phyloP scores from a whole-genome alignment of 495 filamentous ascomycete species.

The Penicillium roqueforti region DNA sequence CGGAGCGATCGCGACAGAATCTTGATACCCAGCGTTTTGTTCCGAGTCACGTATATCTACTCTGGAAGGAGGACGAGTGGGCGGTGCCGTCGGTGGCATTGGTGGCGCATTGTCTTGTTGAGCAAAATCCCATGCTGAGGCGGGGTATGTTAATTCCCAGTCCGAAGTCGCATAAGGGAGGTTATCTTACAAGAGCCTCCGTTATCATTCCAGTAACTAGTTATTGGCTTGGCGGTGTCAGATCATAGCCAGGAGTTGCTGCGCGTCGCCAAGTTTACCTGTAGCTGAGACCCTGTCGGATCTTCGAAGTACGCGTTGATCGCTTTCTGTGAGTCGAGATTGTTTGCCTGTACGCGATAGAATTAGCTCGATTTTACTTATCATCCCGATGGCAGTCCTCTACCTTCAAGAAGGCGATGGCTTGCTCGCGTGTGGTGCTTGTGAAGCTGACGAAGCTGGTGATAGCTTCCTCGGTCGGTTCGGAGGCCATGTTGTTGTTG shows the following conservation, averaged over 20 bases:
- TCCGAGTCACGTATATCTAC: conserved; percentile 44
- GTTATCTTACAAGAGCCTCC: conserved; percentile 18
- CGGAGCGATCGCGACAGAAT: conserved; percentile 5
- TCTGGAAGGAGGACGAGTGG: conserved; percentile 67
- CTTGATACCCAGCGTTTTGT: conserved; percentile 11
- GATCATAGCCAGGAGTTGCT: conserved; percentile 7
- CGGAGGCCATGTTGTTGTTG: conserved; percentile 36
- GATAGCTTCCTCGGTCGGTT: conserved; percentile 45
- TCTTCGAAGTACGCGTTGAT: conserved; percentile 53
- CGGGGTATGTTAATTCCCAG: conserved; percentile 7
- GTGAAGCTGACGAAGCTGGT: conserved; percentile 46
- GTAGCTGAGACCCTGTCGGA: conserved; percentile 34
- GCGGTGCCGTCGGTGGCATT: conserved; percentile 46
- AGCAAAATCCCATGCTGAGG: conserved; percentile 54
- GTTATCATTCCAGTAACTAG: conserved; percentile 24
- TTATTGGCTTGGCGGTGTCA: conserved; percentile 11
- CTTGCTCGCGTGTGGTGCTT: conserved; percentile 41
- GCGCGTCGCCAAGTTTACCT: conserved; percentile 23
- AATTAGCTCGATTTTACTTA: conserved; percentile 1
- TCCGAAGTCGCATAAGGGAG: background rate
- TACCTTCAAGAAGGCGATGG: conserved; percentile 48
- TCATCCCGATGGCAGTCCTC: background rate
- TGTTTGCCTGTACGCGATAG: conserved; percentile 38
- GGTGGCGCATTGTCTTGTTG: conserved; percentile 46
- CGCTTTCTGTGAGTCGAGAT: conserved; percentile 46